phyloP scores from a whole-genome alignment of 306 rosid species.

The Trifolium dubium region DNA sequence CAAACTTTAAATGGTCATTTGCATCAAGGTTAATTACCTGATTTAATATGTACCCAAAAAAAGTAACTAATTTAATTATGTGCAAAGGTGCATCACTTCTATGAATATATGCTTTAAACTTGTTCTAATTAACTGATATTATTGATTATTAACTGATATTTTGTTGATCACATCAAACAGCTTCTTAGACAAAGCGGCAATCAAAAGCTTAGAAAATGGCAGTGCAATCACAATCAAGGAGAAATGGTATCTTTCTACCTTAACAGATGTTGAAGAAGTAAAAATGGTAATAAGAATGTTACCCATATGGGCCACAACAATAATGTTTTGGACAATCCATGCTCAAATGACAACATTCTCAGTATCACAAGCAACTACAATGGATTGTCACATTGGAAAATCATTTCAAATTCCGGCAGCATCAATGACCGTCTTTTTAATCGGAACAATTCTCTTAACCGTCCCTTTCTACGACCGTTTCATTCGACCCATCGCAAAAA shows the following conservation, averaged over 20 bases:
- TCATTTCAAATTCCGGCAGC: slow-evolving; percentile 77
- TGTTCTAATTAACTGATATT: neutral
- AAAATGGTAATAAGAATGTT: slow-evolving; percentile 69
- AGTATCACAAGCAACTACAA: slow-evolving; percentile 84
- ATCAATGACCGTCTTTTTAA: slow-evolving; percentile 77
- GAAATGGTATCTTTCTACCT: slow-evolving; percentile 69
- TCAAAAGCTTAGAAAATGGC: slow-evolving; percentile 38
- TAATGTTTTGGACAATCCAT: slow-evolving; percentile 77
- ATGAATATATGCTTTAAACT: no score
- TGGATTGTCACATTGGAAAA: slow-evolving; percentile 76
- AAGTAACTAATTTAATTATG: no score
- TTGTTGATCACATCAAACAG: slow-evolving; percentile 44
- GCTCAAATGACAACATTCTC: slow-evolving; percentile 94
- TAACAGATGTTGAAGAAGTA: slow-evolving; percentile 87
- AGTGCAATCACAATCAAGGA: slow-evolving; percentile 27
- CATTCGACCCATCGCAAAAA: slow-evolving; percentile 54
- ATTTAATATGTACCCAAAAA: no score
- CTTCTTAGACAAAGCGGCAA: slow-evolving; percentile 85
- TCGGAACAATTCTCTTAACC: slow-evolving; percentile 69
- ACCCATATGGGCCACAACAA: slow-evolving; percentile 94
- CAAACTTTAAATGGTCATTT: no score
- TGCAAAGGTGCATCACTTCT: no score
- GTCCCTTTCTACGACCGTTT: slow-evolving; percentile 77
- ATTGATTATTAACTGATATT: neutral
- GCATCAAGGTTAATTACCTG: no score